Percentiles rank a stretch among this genome's conserved stretches.
phyloP scores from a whole-genome alignment of 768 basidiomycete genomes.

The Podaxis carcinomalis region DNA sequence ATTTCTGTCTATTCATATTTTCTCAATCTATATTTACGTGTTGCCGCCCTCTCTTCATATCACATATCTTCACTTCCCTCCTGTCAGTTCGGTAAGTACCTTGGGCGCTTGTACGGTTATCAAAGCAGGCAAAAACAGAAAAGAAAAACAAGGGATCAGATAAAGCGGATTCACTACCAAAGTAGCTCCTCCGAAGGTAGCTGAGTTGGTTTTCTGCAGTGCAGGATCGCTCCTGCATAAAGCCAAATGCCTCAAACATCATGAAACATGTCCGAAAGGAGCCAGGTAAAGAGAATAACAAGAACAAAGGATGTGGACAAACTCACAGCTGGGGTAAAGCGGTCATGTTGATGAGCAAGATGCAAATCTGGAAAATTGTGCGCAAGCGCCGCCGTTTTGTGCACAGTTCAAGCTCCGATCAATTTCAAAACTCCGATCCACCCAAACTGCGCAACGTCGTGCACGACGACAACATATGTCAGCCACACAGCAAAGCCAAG shows the following conservation, averaged over 20 bases:
- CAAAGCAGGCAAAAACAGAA: not conserved
- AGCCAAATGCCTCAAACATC: slow-evolving; percentile 97
- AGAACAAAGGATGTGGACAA: not conserved
- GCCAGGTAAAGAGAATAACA: slow-evolving; percentile 10
- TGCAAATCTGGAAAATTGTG: not conserved
- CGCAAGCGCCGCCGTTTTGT: slow-evolving; percentile 11
- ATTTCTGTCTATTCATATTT: not conserved
- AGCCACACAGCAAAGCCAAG: slow-evolving; percentile 23
- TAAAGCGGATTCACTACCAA: slow-evolving; percentile 44
- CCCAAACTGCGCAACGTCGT: slow-evolving; percentile 10
- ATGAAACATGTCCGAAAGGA: slow-evolving; percentile 23
- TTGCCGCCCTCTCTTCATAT: not conserved
- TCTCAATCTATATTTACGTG: not conserved
- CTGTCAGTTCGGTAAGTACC: slow-evolving; percentile 9
- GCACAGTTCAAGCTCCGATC: slow-evolving; percentile 14
- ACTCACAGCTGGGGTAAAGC: slow-evolving; percentile 22
- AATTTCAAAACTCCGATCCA: slow-evolving; percentile 31
- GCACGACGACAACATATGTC: slow-evolving; percentile 24
- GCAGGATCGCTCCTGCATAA: slow-evolving; percentile 68
- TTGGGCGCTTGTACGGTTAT: not conserved
- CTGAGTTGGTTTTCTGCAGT: slow-evolving; percentile 86
- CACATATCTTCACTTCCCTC: not conserved
- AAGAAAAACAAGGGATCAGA: slow-evolving; percentile 22
- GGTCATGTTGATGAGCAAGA: not conserved
- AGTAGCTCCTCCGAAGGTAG: slow-evolving; percentile 73